Evolutionary conservation across 148 eudicot species (phyloP).

Genomic region (Silene latifolia): DNA sequence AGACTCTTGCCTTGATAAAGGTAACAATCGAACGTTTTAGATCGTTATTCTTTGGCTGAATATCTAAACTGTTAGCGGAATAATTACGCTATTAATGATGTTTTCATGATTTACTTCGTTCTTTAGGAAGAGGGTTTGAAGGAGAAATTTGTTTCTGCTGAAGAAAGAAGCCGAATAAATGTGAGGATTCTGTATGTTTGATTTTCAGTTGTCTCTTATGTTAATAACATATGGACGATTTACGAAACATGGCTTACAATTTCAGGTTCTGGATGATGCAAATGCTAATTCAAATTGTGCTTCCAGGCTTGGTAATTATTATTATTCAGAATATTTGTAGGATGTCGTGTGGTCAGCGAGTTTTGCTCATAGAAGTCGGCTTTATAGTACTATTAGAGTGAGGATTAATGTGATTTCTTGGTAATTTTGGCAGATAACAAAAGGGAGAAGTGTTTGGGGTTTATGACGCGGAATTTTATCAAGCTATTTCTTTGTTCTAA

Average conservation of each 20-base stretch:
- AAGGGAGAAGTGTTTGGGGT: constrained; percentile 84
- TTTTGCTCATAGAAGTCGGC: background rate
- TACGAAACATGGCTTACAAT: constrained; percentile 1
- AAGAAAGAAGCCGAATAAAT: constrained; percentile 30
- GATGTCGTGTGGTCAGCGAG: too few relatives aligned
- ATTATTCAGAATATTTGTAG: too few relatives aligned
- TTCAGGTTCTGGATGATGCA: constrained; percentile 40
- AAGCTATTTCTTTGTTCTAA: constrained; percentile 82
- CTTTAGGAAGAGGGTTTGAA: constrained; percentile 66
- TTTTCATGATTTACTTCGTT: background rate
- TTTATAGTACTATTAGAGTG: background rate
- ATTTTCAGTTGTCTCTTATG: background rate
- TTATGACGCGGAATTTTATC: constrained; percentile 84
- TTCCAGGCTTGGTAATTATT: constrained; percentile 55
- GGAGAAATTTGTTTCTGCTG: constrained; percentile 39
- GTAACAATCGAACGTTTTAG: constrained; percentile 27
- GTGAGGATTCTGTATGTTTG: constrained; percentile 29
- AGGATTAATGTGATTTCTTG: background rate
- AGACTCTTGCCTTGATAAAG: constrained; percentile 57
- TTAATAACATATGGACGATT: background rate
- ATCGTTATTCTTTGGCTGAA: background rate
- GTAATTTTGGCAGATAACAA: constrained; percentile 53
- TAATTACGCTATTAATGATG: background rate
- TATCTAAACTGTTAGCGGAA: background rate
- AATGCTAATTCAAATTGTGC: constrained; percentile 34